Evolutionary conservation across 2,329 filamentous ascomycete genomes (phyloP).

Genomic region (Blastomyces emzantsi): DNA sequence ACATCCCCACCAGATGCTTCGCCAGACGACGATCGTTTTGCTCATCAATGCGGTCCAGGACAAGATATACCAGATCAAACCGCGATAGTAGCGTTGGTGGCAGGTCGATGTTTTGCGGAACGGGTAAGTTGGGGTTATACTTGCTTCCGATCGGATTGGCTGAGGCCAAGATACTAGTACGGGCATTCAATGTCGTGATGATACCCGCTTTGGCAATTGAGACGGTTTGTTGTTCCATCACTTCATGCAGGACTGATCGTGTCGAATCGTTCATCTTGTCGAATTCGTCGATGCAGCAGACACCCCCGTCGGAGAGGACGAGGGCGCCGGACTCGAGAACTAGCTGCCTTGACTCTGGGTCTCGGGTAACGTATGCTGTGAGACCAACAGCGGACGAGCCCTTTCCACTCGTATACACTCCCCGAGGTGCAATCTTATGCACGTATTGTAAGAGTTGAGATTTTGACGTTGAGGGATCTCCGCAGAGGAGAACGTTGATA

Average conservation of each 20-base stretch:
- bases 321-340: slow-evolving; percentile 67
- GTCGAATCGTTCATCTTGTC: slow-evolving; percentile 73
- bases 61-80: slow-evolving; percentile 95
- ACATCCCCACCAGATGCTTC: slow-evolving; percentile 90
- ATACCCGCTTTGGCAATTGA: slow-evolving; percentile 71
- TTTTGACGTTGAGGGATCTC: slow-evolving; percentile 93
- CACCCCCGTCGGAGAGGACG: slow-evolving; percentile 64
- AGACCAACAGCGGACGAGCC: slow-evolving; percentile 68
- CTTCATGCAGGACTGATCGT: slow-evolving; percentile 65
- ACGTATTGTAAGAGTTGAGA: slow-evolving; percentile 92
- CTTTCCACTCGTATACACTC: slow-evolving; percentile 68
- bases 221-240: slow-evolving; percentile 73
- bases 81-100: slow-evolving; percentile 89
- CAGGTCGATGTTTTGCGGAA: slow-evolving; percentile 96
- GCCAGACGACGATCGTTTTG: slow-evolving; percentile 79
- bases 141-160: slow-evolving; percentile 97
- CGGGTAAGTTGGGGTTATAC: slow-evolving; percentile 91
- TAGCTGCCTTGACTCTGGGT: slow-evolving; percentile 63
- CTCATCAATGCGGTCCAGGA: slow-evolving; percentile 89
- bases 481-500: slow-evolving; percentile 93
- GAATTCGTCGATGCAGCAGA: slow-evolving; percentile 72
- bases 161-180: slow-evolving; percentile 90
- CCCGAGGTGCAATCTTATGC: slow-evolving; percentile 92
- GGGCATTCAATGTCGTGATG: slow-evolving; percentile 82
- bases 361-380: slow-evolving; percentile 67